phyloP scores from a whole-genome alignment of 306 rosid genomes.

The Rosa multiflora region DNA sequence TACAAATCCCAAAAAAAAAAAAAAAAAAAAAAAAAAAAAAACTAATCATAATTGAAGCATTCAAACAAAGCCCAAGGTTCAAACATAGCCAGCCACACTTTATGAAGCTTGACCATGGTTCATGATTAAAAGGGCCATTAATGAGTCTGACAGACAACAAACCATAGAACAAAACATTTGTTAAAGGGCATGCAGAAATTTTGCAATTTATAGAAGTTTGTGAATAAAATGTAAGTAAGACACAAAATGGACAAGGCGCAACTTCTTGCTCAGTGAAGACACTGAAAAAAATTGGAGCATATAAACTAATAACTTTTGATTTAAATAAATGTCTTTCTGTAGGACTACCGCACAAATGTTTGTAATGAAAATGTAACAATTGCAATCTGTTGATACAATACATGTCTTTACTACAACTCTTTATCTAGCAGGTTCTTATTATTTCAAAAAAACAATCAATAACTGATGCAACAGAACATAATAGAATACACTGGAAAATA shows the following conservation, averaged over 20 bases:
- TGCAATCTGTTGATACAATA: neutral
- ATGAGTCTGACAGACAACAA: neutral
- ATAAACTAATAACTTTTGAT: neutral
- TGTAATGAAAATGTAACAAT: neutral
- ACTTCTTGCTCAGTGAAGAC: neutral
- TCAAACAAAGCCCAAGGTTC: neutral
- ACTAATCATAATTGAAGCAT: neutral
- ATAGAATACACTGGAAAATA: neutral
- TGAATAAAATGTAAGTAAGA: neutral
- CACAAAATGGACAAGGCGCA: neutral
- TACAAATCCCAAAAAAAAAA: neutral
- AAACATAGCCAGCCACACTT: neutral
- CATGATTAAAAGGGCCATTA: neutral
- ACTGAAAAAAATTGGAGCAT: neutral
- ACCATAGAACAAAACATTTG: neutral
- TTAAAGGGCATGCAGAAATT: neutral
- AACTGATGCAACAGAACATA: neutral
- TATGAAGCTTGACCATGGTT: neutral
- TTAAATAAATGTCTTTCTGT: neutral
- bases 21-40: neutral
- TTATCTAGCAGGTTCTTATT: neutral
- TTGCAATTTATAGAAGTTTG: neutral
- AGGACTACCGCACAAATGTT: neutral
- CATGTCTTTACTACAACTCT: neutral
- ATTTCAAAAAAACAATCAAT: too few relatives aligned